Conservation (phyloP, 768 basidiomycete genomes). For the Leccinum olivaceopallidum region DNA sequence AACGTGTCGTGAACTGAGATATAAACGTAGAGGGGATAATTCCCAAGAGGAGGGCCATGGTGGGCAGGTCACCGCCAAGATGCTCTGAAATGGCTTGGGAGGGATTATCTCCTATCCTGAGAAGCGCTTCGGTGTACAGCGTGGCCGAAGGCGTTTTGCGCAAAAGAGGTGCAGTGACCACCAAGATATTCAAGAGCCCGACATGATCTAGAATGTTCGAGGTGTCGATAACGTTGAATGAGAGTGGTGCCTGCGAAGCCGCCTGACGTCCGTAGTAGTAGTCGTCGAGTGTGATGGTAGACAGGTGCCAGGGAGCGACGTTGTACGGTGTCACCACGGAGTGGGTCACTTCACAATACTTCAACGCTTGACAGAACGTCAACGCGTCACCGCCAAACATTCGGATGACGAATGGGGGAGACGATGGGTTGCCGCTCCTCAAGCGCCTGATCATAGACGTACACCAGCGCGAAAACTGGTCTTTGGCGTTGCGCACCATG, state of each 20-base stretch:
- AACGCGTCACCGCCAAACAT: constrained; percentile 33
- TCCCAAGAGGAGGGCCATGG: constrained; percentile 27
- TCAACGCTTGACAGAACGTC: constrained; percentile 23
- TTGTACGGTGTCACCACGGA: constrained; percentile 21
- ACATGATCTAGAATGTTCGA: constrained; percentile 30
- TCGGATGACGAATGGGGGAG: constrained; percentile 26
- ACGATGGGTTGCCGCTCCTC: constrained; percentile 12
- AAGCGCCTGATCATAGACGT: constrained; percentile 16
- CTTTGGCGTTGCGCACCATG: constrained; percentile 16
- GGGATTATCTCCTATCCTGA: constrained; percentile 14
- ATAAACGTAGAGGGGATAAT: constrained; percentile 24
- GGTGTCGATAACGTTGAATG: constrained; percentile 34
- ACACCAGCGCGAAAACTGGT: constrained; percentile 31
- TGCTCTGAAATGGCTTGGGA: constrained; percentile 20
- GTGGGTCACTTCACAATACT: constrained; percentile 10
- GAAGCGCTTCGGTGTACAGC: constrained; percentile 31
- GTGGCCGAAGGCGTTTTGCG: constrained; percentile 19
- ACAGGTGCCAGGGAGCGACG: constrained; percentile 25
- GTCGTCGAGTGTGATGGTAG: constrained; percentile 24
- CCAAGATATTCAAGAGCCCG: constrained; percentile 30
- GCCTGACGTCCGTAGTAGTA: constrained; percentile 17
- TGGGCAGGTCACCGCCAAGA: constrained; percentile 26
- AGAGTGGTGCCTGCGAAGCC: constrained; percentile 19
- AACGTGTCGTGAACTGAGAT: constrained; percentile 27
- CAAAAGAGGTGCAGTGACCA: constrained; percentile 25